Base-by-base conservation (phyloP, 1,284 basidiomycete genomes). In the Irpex lacteus region DNA sequence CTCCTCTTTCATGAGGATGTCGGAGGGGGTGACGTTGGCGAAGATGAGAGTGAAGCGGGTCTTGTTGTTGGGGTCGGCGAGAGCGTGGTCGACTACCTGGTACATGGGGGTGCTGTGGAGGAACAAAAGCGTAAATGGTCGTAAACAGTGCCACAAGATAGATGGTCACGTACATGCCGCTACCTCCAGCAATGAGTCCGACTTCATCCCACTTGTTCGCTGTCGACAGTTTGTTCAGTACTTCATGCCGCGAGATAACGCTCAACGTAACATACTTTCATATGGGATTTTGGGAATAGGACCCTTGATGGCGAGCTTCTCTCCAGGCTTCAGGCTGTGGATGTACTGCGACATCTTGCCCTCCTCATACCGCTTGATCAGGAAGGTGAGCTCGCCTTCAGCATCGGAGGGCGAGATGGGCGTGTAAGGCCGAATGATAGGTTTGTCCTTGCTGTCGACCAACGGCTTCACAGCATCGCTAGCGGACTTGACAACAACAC, bases 31-130 rank as follows among this genome's bases (percentile, higher is more conserved):
- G 60, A 94, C 85, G 79, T 98, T 98, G 54, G 92, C 89, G 79
- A 93, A 98, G 71, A 99, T 79, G 63, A 98, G 83, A 59, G 92
- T 98, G 78, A 94, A 97, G 75, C 96, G 95, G 68, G 98, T 98
- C 81, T 91, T 96, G 87, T 99, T 98, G 58, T 77, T 70, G 34
- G 84, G 81, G 70, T 92, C 87, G 1, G 81, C 69, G 62, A 96
- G 85, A 4, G 92, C 90, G 76, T 95, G 86, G 59, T 80, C 82
- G 65, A 96, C 75, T 70, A 96, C 75, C 76, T 93, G 90, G 77
- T 90, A 92, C 60, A 92, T 82, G 4, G 91, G 90, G 11, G 90
- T 88, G 67, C 89, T 91, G 71, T 36, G 49, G 2, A 34, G 13
- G 49, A 18, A 26, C 8, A 58, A 59, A 32, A 59, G 62, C 47